Evolutionary conservation across 306 rosid species (phyloP).

Genomic region (Acacia acuminata): DNA sequence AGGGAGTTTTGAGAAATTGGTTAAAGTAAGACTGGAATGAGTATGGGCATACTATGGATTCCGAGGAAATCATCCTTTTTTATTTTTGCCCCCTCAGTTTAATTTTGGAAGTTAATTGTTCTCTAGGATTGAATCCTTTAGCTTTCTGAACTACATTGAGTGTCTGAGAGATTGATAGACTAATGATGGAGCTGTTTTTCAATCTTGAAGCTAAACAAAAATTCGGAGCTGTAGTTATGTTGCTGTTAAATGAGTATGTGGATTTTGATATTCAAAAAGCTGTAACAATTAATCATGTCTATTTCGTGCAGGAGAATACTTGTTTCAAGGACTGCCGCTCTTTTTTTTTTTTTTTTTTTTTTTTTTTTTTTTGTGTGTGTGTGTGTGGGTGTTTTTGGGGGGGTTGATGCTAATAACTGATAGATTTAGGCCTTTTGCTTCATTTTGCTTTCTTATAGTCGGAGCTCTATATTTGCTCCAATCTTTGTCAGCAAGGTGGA

Average conservation of each 20-base stretch:
- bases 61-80: neutral
- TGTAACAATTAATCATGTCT: neutral
- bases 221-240: neutral
- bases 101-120: neutral
- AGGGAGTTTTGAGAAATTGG: neutral
- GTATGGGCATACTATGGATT: neutral
- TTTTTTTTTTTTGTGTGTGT: too few relatives aligned
- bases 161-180: neutral
- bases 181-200: neutral
- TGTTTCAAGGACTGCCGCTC: neutral
- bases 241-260: neutral
- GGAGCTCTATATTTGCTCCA: neutral
- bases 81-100: neutral
- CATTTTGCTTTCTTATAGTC: neutral
- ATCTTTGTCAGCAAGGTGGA: neutral
- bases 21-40: neutral
- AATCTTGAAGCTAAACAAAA: neutral
- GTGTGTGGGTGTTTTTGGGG: neutral
- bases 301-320: neutral
- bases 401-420: neutral
- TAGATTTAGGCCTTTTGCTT: neutral
- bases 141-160: neutral
- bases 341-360: too few relatives aligned
- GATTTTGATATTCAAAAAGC: neutral
- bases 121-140: neutral